Evolutionary conservation across 2,329 filamentous ascomycete species (phyloP).

Genomic region (Xylaria arbuscula): DNA sequence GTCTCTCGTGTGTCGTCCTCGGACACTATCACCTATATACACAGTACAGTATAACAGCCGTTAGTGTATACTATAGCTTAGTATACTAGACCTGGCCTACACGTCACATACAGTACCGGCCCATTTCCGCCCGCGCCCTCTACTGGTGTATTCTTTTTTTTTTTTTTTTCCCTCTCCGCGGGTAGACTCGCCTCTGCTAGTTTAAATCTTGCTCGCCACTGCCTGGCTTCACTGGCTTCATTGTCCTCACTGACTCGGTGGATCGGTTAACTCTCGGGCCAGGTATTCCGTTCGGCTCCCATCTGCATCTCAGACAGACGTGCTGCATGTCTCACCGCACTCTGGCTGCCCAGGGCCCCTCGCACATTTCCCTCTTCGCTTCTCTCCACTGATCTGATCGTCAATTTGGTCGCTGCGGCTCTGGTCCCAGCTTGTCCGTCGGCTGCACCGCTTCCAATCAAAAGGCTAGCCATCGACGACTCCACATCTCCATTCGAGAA

Average conservation of each 20-base stretch:
- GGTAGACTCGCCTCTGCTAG: conserved; percentile 5
- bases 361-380: conserved; percentile 18
- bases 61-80: background rate
- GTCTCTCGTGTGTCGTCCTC: conserved; percentile 25
- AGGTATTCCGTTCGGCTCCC: conserved; percentile 22
- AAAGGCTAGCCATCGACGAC: conserved; percentile 53
- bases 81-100: conserved; percentile 4
- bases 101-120: conserved; percentile 15
- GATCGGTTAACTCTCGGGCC: conserved; percentile 13
- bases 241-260: conserved; percentile 22
- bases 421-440: conserved; percentile 57
- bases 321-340: conserved; percentile 34
- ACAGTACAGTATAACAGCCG: conserved; percentile 13
- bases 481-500: conserved; percentile 54
- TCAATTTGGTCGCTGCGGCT: conserved; percentile 49
- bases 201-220: background rate
- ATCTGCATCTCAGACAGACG: conserved; percentile 24
- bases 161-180: conserved; percentile 4
- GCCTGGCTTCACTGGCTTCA: conserved; percentile 12
- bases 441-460: conserved; percentile 56
- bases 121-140: conserved; percentile 33
- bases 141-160: conserved; percentile 29
- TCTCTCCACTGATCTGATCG: conserved; percentile 38
- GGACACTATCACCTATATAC: conserved; percentile 13
- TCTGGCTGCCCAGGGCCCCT: conserved; percentile 24